phyloP scores from a whole-genome alignment of 805 yeast species.

The Metschnikowia amazonensis region DNA sequence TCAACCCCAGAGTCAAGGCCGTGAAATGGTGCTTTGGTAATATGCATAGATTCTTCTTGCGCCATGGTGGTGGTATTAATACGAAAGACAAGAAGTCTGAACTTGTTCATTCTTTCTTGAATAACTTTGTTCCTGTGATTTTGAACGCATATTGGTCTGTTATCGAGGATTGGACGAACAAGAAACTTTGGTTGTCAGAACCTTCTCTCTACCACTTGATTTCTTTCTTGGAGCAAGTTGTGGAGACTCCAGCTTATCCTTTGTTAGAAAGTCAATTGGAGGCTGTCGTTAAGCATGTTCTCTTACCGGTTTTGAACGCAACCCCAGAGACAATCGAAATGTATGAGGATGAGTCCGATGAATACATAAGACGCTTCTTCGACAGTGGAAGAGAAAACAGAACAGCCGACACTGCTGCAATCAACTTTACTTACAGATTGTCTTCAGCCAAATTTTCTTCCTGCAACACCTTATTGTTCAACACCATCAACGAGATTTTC shows the following conservation, averaged over 20 bases:
- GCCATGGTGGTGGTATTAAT: constrained; percentile 42
- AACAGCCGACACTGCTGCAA: constrained; percentile 49
- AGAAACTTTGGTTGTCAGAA: constrained; percentile 39
- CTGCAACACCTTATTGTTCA: constrained; percentile 27
- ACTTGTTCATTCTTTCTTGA: constrained; percentile 32
- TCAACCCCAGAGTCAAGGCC: constrained; percentile 42
- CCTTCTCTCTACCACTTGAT: constrained; percentile 41
- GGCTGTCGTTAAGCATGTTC: constrained; percentile 38
- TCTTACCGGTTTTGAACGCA: constrained; percentile 41
- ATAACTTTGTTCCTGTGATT: constrained; percentile 41
- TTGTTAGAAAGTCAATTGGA: constrained; percentile 37
- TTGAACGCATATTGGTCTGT: constrained; percentile 41
- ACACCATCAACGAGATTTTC: constrained; percentile 33
- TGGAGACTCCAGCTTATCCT: constrained; percentile 38
- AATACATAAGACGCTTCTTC: constrained; percentile 41
- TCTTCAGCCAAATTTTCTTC: constrained; percentile 39
- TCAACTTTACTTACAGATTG: constrained; percentile 42
- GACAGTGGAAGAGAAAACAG: constrained; percentile 46
- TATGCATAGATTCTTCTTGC: constrained; percentile 37
- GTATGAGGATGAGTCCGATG: constrained; percentile 45
- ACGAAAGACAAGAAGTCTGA: constrained; percentile 28
- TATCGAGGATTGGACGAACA: constrained; percentile 39
- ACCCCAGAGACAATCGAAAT: constrained; percentile 37
- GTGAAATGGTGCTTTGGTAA: constrained; percentile 46
- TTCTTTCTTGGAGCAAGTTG: constrained; percentile 39